These are phyloP conservation scores for Solanum peruvianum DNA, from an alignment of 257 asterid genomes.

Conservation along the genomic window DNA sequence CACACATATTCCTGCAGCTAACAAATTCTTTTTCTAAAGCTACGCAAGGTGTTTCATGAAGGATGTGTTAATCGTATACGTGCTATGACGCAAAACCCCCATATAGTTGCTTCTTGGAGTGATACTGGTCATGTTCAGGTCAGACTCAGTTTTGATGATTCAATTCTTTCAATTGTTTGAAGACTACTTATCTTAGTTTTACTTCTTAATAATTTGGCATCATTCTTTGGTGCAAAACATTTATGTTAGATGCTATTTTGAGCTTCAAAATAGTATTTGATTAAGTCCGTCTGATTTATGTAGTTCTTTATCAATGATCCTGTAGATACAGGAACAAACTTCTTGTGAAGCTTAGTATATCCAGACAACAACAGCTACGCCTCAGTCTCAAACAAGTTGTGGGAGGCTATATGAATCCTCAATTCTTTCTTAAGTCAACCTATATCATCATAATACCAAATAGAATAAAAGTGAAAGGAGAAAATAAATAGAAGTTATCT, in stretches of 20 bases:
- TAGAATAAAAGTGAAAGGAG: no score
- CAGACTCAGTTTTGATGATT: background rate
- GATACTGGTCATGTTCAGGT: slow-evolving; percentile 88
- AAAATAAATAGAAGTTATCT: no score
- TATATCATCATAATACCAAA: no score
- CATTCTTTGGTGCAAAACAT: background rate
- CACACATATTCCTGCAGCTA: background rate
- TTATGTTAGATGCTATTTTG: background rate
- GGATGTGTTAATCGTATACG: slow-evolving; percentile 87
- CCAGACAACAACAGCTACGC: no score
- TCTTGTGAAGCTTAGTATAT: no score
- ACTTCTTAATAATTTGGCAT: background rate
- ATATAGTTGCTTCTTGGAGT: slow-evolving; percentile 90
- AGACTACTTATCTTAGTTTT: background rate
- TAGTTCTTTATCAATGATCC: background rate
- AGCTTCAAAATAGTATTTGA: background rate
- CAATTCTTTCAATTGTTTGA: background rate
- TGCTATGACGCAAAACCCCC: slow-evolving; percentile 67
- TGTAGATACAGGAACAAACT: background rate
- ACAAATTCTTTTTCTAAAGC: background rate
- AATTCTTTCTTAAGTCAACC: no score
- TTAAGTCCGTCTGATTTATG: background rate
- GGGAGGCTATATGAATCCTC: no score
- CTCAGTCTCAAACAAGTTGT: no score
- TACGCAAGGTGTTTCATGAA: no score